A percentile compares a stretch with the other conserved stretches of the same genome.
Conservation (phyloP, 805 yeast genomes). For the Zygosaccharomyces rouxii region DNA sequence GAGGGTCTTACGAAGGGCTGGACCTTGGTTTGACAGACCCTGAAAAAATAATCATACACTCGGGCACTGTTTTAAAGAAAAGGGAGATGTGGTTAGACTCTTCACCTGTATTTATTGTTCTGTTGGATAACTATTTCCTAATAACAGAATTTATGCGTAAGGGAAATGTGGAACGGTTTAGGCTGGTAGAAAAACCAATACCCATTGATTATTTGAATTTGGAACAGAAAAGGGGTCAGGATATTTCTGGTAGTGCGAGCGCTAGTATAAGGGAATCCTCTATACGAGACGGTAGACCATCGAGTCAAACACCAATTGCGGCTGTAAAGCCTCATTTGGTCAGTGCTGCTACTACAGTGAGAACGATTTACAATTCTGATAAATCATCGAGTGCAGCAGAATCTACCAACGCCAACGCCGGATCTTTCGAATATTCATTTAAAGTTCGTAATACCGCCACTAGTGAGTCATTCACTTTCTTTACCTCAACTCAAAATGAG, state of each 20-base stretch:
- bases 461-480: slow-evolving; percentile 49
- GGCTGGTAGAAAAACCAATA: slow-evolving; percentile 54
- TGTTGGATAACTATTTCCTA: slow-evolving; percentile 67
- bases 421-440: slow-evolving; percentile 33
- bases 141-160: slow-evolving; percentile 54
- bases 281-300: slow-evolving; percentile 5
- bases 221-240: slow-evolving; percentile 39
- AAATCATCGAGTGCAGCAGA: slow-evolving; percentile 11
- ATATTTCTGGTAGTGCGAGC: slow-evolving; percentile 9
- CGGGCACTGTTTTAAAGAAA: slow-evolving; percentile 57
- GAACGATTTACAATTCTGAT: slow-evolving; percentile 12
- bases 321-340: slow-evolving; percentile 22
- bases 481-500: slow-evolving; percentile 45
- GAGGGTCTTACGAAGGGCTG: slow-evolving; percentile 22
- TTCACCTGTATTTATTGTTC: slow-evolving; percentile 45
- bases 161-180: slow-evolving; percentile 34
- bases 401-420: slow-evolving; percentile 17
- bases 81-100: slow-evolving; percentile 64
- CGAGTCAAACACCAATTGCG: slow-evolving; percentile 18
- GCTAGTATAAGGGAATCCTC: slow-evolving; percentile 11
- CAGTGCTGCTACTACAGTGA: slow-evolving; percentile 22
- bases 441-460: slow-evolving; percentile 58
- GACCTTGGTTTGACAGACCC: slow-evolving; percentile 49
- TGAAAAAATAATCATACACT: slow-evolving; percentile 50
- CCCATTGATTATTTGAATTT: slow-evolving; percentile 55